phyloP scores from a whole-genome alignment of 2,329 filamentous ascomycete genomes.

The Penicillium hordei region DNA sequence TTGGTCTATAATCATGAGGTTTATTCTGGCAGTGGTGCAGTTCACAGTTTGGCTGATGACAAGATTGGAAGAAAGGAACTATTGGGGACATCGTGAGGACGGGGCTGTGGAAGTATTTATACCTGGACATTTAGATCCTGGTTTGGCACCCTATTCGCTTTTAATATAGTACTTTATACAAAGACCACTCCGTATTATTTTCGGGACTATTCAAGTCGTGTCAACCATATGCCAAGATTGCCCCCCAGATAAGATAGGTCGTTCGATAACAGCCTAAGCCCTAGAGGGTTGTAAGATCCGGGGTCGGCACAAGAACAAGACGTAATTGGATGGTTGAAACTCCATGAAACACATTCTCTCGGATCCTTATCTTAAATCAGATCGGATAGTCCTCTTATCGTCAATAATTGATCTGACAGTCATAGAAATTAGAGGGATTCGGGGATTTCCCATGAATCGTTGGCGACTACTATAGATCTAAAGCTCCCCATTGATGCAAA shows the following conservation, averaged over 20 bases:
- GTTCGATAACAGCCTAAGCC: slow-evolving; percentile 15
- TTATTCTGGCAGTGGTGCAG: neutral
- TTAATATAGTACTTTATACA: neutral
- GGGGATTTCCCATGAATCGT: neutral
- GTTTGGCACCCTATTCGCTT: neutral
- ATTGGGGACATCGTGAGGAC: neutral
- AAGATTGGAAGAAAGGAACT: neutral
- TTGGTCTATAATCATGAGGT: neutral
- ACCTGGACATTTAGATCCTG: neutral
- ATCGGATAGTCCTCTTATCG: neutral
- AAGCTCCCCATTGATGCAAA: neutral
- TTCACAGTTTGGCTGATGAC: neutral
- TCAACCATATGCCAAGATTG: neutral
- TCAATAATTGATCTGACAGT: neutral
- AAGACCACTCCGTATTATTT: neutral
- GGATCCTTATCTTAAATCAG: slow-evolving; percentile 12
- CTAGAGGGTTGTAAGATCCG: slow-evolving; percentile 19
- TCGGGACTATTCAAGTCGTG: neutral
- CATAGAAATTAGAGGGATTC: neutral
- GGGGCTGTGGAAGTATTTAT: neutral
- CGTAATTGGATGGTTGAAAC: slow-evolving; percentile 17
- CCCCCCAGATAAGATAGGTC: neutral
- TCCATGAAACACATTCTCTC: neutral
- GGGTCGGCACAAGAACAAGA: slow-evolving; percentile 1
- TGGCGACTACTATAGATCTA: neutral